Base-by-base conservation (phyloP, 495 filamentous ascomycete species). In the Lasiosphaeria miniovina region DNA sequence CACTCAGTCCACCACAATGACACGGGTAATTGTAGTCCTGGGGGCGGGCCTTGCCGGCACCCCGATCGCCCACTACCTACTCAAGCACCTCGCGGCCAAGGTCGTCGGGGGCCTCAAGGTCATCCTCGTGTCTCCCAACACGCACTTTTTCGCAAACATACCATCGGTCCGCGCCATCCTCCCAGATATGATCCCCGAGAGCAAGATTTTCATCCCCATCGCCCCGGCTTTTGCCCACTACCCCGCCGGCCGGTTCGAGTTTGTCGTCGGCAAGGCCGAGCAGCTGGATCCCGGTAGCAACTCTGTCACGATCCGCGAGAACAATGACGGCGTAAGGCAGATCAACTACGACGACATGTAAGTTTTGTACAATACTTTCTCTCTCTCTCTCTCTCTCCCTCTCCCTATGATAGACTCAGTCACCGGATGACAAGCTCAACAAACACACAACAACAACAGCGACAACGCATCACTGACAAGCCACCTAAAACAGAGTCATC, bases 11-110 rank as follows among this genome's bases (percentile, higher is more conserved):
- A 3, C 38, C 38, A 55, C 55, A 54, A 77, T 76, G 76, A 58
- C 66, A n/a, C 74, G 71, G 59, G 80, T 74, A 34, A 65, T 91
- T 53, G 74, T 89, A n/a, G 75, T 91, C 46, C 77, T 90, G 10
- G 88, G 88, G 41, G 88, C 78, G 57, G 83, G 80, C 55, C 77
- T 70, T 65, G 79, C 80, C n/a, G 87, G 87, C 52, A 59, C 88
- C 1, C 67, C 71, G 15, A 68, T 84, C 45, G 82, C 86, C 4
- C 85, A 90, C 69, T 78, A 83, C 57, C 70, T 87, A 41, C 75
- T 88, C 14, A 75, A 78, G 51, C 74, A 82, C 63, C 77, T 71
- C 6, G 57, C 77, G 17, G 61, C 73, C 32, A 67, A 72, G n/a
- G 65, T 65, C n/a, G 52, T 59, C 55, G 34, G 38, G 10, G 67